phyloP scores from a whole-genome alignment of 495 filamentous ascomycete genomes.

The Neurospora hispaniola region DNA sequence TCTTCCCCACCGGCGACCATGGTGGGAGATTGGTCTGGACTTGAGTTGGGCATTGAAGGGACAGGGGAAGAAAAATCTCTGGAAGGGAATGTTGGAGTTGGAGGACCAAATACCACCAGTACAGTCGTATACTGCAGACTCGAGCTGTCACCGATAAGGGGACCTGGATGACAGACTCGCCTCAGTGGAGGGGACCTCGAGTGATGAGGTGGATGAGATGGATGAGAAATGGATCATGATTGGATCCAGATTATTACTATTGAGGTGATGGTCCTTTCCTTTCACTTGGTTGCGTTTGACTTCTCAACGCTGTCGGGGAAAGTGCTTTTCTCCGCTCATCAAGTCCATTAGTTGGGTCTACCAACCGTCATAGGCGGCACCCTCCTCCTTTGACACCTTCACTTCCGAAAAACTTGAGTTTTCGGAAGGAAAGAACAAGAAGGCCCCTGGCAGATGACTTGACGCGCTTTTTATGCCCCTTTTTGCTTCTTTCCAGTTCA shows the following conservation, averaged over 20 bases:
- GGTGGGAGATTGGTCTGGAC: not conserved
- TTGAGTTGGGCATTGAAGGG: not conserved
- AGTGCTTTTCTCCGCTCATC: not conserved
- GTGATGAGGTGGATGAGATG: not conserved
- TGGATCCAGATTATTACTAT: not conserved
- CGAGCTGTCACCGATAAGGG: not conserved
- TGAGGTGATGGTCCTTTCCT: not conserved
- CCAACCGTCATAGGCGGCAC: not conserved
- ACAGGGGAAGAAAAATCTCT: not conserved
- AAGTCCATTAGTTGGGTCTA: not conserved
- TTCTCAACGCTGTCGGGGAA: not conserved
- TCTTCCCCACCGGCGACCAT: not conserved
- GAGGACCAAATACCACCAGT: not conserved
- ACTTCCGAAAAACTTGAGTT: not conserved
- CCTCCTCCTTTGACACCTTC: not conserved
- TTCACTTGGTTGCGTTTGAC: not conserved
- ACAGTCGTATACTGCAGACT: not conserved
- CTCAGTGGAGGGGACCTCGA: not conserved
- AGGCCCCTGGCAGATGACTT: no score
- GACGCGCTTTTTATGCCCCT: no score
- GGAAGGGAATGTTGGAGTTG: not conserved
- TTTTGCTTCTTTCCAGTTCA: no score
- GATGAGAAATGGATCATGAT: not conserved
- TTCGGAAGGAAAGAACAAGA: not conserved
- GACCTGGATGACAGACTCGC: not conserved